Percentiles rank a stretch among this genome's conserved stretches.
Conservation (phyloP, 805 yeast genomes). For the Tetrapisispora fleetii region DNA sequence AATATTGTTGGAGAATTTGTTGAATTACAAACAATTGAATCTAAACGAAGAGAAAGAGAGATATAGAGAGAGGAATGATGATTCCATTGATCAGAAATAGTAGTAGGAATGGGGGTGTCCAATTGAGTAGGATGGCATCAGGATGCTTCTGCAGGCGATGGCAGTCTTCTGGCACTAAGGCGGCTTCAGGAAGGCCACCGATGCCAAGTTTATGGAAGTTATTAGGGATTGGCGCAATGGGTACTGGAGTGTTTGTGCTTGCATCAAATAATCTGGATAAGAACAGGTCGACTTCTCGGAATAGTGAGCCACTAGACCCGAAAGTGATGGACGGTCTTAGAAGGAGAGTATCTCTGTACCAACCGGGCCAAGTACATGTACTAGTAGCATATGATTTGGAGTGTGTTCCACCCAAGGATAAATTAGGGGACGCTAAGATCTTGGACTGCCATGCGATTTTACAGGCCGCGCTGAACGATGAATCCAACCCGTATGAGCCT, state of each 20-base stretch:
- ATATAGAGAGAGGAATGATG: too few species aligned
- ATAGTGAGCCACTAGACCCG: slow-evolving; percentile 23
- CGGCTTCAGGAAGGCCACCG: background rate
- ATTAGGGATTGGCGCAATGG: slow-evolving; percentile 35
- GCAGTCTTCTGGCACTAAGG: too few species aligned
- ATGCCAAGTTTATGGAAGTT: slow-evolving; percentile 27
- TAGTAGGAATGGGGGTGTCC: too few species aligned
- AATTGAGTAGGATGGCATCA: too few species aligned
- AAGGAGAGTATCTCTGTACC: slow-evolving; percentile 38
- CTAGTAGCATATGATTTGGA: slow-evolving; percentile 9
- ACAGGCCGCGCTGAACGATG: background rate
- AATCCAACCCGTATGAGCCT: background rate
- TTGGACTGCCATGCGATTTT: too few species aligned
- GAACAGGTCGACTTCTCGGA: slow-evolving; percentile 23
- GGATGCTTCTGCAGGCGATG: too few species aligned
- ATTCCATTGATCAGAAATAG: too few species aligned
- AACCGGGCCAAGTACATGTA: slow-evolving; percentile 34
- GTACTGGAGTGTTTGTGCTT: slow-evolving; percentile 35
- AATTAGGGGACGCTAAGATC: too few species aligned
- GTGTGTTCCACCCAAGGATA: too few species aligned
- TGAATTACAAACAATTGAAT: too few species aligned
- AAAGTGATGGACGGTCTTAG: slow-evolving; percentile 38
- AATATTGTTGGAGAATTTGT: too few species aligned
- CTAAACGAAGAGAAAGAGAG: too few species aligned
- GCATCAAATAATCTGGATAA: slow-evolving; percentile 31